Evolutionary conservation across 2,329 filamentous ascomycete genomes (phyloP).

Genomic region (Aspergillus sp.): DNA sequence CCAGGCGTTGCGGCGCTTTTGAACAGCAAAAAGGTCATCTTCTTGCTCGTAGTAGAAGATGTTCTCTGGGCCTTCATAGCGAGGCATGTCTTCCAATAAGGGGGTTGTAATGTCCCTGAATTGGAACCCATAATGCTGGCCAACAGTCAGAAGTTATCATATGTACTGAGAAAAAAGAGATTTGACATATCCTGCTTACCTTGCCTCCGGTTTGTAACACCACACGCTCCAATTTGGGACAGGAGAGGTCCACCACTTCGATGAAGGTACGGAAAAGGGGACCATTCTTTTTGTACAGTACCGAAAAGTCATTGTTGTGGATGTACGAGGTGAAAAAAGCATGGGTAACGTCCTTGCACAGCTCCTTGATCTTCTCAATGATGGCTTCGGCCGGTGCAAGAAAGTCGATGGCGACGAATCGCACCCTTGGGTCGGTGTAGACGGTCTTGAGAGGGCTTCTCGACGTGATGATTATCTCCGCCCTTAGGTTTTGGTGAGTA

Average conservation of each 20-base stretch:
- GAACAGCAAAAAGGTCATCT: too few species aligned
- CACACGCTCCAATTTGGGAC: slow-evolving; percentile 26
- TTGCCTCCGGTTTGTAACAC: slow-evolving; percentile 36
- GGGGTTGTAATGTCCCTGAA: too few species aligned
- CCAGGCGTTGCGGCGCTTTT: too few species aligned
- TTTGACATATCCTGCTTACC: slow-evolving; percentile 6
- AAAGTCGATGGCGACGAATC: slow-evolving; percentile 37
- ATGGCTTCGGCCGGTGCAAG: slow-evolving; percentile 20
- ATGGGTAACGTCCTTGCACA: slow-evolving; percentile 35
- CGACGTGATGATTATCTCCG: slow-evolving; percentile 33
- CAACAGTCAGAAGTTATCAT: too few species aligned
- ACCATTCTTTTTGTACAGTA: slow-evolving; percentile 28
- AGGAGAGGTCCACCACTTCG: slow-evolving; percentile 25
- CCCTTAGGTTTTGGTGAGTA: slow-evolving; percentile 8
- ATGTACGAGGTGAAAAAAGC: slow-evolving; percentile 38
- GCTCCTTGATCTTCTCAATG: slow-evolving; percentile 14
- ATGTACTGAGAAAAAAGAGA: too few species aligned
- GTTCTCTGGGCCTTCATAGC: too few species aligned
- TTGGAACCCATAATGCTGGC: too few species aligned
- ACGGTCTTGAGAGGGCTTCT: slow-evolving; percentile 23
- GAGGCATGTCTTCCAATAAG: too few species aligned
- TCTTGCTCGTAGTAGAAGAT: too few species aligned
- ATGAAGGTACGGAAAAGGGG: slow-evolving; percentile 39
- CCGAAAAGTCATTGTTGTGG: slow-evolving; percentile 31
- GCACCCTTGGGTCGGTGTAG: slow-evolving; percentile 25